A percentile compares a stretch with the other conserved stretches of the same genome.
Evolutionary conservation across 202 grass and related monocot genomes (phyloP).

Genomic region (Setaria italica): DNA sequence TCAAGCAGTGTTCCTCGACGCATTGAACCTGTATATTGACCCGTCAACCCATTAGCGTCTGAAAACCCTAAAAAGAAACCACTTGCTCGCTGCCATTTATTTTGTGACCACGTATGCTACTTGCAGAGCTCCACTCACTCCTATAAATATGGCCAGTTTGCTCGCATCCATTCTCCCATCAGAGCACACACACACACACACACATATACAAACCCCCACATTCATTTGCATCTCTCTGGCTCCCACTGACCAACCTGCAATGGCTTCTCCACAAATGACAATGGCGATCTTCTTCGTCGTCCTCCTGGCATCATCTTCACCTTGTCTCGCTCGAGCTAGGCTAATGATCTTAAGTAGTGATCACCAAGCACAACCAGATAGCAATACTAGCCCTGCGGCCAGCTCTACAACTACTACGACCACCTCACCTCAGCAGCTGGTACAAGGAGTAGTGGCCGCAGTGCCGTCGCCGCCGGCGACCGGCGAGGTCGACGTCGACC

Average conservation of each 20-base stretch:
- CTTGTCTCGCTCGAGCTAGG: constrained; percentile 31
- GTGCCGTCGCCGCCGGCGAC: neutral
- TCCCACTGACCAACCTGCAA: constrained; percentile 6
- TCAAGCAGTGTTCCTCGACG: neutral
- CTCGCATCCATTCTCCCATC: constrained; percentile 16
- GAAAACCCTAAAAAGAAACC: neutral
- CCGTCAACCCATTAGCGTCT: constrained; percentile 13
- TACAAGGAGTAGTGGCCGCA: constrained; percentile 4
- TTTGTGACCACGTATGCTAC: constrained; percentile 14
- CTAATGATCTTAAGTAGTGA: constrained; percentile 20
- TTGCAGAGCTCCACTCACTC: constrained; percentile 20
- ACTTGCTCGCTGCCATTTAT: constrained; percentile 30
- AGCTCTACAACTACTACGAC: too few species aligned
- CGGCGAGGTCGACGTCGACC: neutral
- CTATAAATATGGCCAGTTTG: constrained; percentile 48
- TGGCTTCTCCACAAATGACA: constrained; percentile 24
- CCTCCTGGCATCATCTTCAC: constrained; percentile 23
- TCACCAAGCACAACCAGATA: neutral
- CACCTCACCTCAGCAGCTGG: neutral
- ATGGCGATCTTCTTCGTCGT: constrained; percentile 27
- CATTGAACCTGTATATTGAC: neutral
- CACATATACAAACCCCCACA: neutral
- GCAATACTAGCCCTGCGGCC: neutral
- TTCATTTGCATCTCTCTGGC: neutral
- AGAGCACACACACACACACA: neutral